A percentile compares a stretch with the other conserved stretches of the same genome.
These are phyloP conservation scores for Lachancea quebecensis DNA, from an alignment of 805 yeast species.

Conservation along the genomic window DNA sequence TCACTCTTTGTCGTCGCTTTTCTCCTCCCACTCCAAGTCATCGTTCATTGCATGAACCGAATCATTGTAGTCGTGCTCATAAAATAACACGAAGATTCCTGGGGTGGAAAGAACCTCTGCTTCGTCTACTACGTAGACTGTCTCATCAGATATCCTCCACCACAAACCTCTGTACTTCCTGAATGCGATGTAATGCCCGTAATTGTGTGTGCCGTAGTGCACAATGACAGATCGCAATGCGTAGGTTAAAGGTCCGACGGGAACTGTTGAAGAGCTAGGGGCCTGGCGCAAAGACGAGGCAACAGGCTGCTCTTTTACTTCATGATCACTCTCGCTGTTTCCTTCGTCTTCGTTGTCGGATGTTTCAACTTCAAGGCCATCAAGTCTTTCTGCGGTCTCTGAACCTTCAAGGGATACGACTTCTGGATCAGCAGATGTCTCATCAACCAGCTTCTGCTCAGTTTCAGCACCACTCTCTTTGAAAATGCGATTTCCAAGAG, in stretches of 20 bases:
- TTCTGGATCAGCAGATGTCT: slow-evolving; percentile 9
- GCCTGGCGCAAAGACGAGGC: neutral
- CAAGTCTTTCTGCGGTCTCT: neutral
- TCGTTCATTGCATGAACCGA: slow-evolving; percentile 27
- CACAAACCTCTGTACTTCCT: slow-evolving; percentile 76
- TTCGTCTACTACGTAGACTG: slow-evolving; percentile 72
- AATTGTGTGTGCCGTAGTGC: slow-evolving; percentile 93
- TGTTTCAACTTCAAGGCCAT: slow-evolving; percentile 10
- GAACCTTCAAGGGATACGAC: slow-evolving; percentile 1
- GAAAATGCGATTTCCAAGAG: slow-evolving; percentile 29
- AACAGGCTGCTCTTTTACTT: slow-evolving; percentile 1
- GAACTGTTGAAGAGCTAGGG: slow-evolving; percentile 18
- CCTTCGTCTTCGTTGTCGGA: slow-evolving; percentile 11
- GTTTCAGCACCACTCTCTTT: slow-evolving; percentile 9
- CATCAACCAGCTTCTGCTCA: slow-evolving; percentile 9
- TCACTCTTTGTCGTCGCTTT: slow-evolving; percentile 14
- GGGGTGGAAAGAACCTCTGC: slow-evolving; percentile 73
- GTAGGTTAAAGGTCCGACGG: slow-evolving; percentile 48
- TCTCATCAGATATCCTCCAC: slow-evolving; percentile 95
- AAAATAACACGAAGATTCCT: slow-evolving; percentile 90
- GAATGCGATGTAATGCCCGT: slow-evolving; percentile 93
- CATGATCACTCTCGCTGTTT: slow-evolving; percentile 3
- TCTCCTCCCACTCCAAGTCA: slow-evolving; percentile 21
- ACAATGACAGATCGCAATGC: slow-evolving; percentile 78
- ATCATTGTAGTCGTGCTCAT: slow-evolving; percentile 49